phyloP scores from a whole-genome alignment of 345 rosid genomes.

The Eutrema japonicum region DNA sequence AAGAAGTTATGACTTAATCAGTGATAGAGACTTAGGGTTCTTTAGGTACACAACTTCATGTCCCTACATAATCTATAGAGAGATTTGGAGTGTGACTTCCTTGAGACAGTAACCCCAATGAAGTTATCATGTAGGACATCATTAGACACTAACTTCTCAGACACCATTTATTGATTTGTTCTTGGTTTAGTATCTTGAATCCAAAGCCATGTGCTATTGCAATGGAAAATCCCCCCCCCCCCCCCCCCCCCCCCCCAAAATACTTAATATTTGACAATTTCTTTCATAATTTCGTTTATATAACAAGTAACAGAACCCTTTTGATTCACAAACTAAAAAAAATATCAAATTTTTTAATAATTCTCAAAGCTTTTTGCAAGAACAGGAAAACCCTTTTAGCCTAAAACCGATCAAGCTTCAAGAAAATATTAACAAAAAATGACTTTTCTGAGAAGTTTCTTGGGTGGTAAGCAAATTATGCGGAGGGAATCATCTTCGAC shows the following conservation, averaged over 20 bases:
- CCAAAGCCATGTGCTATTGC: slow-evolving; percentile 41
- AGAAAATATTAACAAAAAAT: slow-evolving; percentile 1
- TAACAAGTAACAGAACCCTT: slow-evolving; percentile 18
- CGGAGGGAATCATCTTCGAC: slow-evolving; percentile 23
- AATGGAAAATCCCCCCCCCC: background rate
- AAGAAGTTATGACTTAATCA: slow-evolving; percentile 32
- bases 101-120: slow-evolving; percentile 41
- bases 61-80: slow-evolving; percentile 43
- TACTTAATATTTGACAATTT: background rate
- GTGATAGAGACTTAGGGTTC: slow-evolving; percentile 39
- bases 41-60: slow-evolving; percentile 42
- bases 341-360: background rate
- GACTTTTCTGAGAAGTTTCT: slow-evolving; percentile 26
- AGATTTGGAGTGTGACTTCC: slow-evolving; percentile 41
- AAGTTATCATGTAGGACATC: slow-evolving; percentile 42
- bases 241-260: background rate
- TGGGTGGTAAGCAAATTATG: slow-evolving; percentile 27
- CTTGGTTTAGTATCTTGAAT: slow-evolving; percentile 42
- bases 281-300: slow-evolving; percentile 25
- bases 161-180: slow-evolving; percentile 42
- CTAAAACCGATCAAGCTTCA: slow-evolving; percentile 22
- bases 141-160: slow-evolving; percentile 40
- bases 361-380: slow-evolving; percentile 10
- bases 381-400: slow-evolving; percentile 8
- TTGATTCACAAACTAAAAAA: slow-evolving; percentile 21